phyloP scores from a whole-genome alignment of 805 yeast genomes.

The Hanseniaspora meyeri region DNA sequence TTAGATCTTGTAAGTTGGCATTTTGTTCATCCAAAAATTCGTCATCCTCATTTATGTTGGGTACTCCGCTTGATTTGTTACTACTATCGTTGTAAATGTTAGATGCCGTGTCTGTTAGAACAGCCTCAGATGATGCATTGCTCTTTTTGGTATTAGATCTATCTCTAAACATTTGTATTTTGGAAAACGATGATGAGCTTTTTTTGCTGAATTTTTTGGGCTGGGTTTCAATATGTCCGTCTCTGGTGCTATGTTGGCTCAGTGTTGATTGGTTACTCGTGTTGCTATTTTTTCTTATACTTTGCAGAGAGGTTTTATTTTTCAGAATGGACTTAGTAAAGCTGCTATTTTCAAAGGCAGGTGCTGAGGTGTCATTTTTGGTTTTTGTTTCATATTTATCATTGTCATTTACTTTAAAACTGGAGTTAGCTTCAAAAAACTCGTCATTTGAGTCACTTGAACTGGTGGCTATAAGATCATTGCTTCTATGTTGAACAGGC shows the following conservation, averaged over 20 bases:
- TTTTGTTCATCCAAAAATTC: neutral
- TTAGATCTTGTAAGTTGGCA: neutral
- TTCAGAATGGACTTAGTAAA: neutral
- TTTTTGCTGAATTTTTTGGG: neutral
- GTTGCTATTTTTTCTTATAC: slow-evolving; percentile 2
- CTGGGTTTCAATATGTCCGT: neutral
- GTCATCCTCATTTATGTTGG: neutral
- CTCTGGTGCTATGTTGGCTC: neutral
- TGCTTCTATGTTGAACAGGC: slow-evolving; percentile 21
- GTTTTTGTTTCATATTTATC: neutral
- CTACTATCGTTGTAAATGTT: neutral
- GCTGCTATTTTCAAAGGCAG: neutral
- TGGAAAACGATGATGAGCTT: slow-evolving; percentile 7
- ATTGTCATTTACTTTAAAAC: neutral
- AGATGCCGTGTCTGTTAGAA: neutral
- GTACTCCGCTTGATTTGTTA: neutral
- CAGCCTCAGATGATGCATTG: slow-evolving; percentile 7
- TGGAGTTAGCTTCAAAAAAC: slow-evolving; percentile 13
- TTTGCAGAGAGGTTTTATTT: neutral
- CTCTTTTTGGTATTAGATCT: slow-evolving; percentile 12
- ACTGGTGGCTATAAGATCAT: slow-evolving; percentile 16
- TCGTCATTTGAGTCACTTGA: slow-evolving; percentile 14
- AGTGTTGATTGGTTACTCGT: slow-evolving; percentile 9
- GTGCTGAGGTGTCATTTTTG: neutral
- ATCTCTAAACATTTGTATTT: slow-evolving; percentile 12